Evolutionary conservation across 2,329 filamentous ascomycete genomes (phyloP).

Genomic region (Diaporthe ampelina): DNA sequence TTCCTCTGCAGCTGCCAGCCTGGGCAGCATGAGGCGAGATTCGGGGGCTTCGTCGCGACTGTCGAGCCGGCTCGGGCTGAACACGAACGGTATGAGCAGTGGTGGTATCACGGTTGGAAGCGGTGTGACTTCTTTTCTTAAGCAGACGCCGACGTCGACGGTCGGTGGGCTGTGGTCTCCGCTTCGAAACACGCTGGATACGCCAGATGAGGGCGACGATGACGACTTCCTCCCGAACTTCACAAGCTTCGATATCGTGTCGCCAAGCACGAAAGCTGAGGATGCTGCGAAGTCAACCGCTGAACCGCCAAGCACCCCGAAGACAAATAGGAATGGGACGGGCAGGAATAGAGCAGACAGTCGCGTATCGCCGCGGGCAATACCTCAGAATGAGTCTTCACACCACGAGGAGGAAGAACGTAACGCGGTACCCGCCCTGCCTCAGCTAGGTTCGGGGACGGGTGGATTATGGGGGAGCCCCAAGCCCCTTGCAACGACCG

Average conservation of each 20-base stretch:
- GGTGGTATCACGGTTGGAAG: conserved; percentile 58
- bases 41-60: conserved; percentile 43
- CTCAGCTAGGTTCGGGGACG: conserved; percentile 54
- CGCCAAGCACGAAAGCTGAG: conserved; percentile 44
- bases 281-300: neutral
- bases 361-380: conserved; percentile 40
- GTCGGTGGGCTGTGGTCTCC: conserved; percentile 60
- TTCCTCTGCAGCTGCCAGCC: conserved; percentile 59
- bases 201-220: conserved; percentile 63
- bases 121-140: conserved; percentile 52
- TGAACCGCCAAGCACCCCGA: conserved; percentile 36
- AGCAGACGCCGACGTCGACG: conserved; percentile 33
- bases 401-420: conserved; percentile 48
- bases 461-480: conserved; percentile 63
- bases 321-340: neutral
- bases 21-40: conserved; percentile 52
- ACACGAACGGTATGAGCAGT: conserved; percentile 46
- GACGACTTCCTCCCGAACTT: conserved; percentile 68
- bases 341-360: conserved; percentile 7
- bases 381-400: conserved; percentile 24
- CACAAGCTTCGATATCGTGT: conserved; percentile 46
- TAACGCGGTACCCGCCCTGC: conserved; percentile 48
- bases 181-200: conserved; percentile 47
- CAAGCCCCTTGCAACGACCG: conserved; percentile 59
- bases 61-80: conserved; percentile 34